Evolutionary conservation across 768 basidiomycete species (phyloP).

Genomic region (Panaeolus cyanescens): DNA sequence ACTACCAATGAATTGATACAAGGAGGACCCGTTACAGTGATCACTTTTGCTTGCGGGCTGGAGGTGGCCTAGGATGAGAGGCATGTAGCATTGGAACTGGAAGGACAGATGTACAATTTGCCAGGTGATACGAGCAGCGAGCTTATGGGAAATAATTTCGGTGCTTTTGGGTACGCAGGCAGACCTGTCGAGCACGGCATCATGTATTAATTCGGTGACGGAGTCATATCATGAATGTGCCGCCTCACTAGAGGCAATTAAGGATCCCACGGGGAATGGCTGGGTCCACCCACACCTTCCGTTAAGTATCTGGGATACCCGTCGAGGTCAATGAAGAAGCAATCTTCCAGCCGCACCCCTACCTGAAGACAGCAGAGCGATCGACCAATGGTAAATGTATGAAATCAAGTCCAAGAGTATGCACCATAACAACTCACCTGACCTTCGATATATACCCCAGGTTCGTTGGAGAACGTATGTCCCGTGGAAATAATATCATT

Average conservation of each 20-base stretch:
- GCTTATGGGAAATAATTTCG: too few relatives aligned
- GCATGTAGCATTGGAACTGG: too few relatives aligned
- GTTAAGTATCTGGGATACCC: constrained; percentile 65
- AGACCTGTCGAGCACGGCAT: too few relatives aligned
- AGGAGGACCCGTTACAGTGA: too few relatives aligned
- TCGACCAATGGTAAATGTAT: neutral
- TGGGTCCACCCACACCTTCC: constrained; percentile 61
- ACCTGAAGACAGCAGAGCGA: constrained; percentile 38
- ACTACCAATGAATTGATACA: neutral
- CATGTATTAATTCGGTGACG: neutral
- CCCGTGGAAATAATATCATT: constrained; percentile 57
- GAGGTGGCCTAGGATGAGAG: too few relatives aligned
- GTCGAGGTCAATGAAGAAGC: constrained; percentile 64
- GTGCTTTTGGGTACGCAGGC: too few relatives aligned
- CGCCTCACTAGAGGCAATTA: constrained; percentile 14
- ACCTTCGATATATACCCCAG: constrained; percentile 73
- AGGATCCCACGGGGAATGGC: constrained; percentile 43
- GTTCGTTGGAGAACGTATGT: constrained; percentile 83
- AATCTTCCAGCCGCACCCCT: constrained; percentile 84
- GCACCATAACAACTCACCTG: constrained; percentile 37
- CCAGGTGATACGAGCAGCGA: too few relatives aligned
- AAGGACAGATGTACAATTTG: too few relatives aligned
- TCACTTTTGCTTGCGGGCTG: too few relatives aligned
- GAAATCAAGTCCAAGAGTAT: neutral
- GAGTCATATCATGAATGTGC: neutral